Conservation (phyloP, 2,329 filamentous ascomycete species). For the Metarhizium anisopliae region DNA sequence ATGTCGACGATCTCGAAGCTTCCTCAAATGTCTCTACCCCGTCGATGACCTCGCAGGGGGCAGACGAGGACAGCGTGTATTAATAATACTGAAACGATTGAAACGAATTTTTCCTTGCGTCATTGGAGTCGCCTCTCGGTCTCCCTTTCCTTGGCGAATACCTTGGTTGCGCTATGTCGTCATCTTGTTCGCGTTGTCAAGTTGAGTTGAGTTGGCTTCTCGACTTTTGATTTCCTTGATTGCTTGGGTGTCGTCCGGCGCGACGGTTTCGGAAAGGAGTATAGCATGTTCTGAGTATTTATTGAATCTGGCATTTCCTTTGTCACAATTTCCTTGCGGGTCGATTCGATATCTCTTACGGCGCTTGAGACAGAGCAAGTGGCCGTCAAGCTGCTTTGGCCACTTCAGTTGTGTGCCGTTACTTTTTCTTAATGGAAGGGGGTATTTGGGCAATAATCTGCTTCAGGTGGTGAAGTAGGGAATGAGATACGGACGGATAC, state of each 20-base stretch:
- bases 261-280: slow-evolving; percentile 6
- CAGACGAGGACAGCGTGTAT: slow-evolving; percentile 64
- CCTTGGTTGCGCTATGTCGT: slow-evolving; percentile 11
- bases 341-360: slow-evolving; percentile 20
- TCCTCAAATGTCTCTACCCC: slow-evolving; percentile 62
- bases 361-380: slow-evolving; percentile 28
- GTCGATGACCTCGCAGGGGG: slow-evolving; percentile 63
- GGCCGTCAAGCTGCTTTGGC: slow-evolving; percentile 15
- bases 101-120: slow-evolving; percentile 28
- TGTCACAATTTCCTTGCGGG: slow-evolving; percentile 8
- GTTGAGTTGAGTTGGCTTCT: background rate
- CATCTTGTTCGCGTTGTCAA: slow-evolving; percentile 1
- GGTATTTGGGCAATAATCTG: slow-evolving; percentile 16
- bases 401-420: slow-evolving; percentile 8
- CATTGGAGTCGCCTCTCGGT: background rate
- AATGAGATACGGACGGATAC: slow-evolving; percentile 17
- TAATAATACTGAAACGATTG: slow-evolving; percentile 43
- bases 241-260: slow-evolving; percentile 9
- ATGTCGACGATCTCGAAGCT: slow-evolving; percentile 73
- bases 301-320: slow-evolving; percentile 21
- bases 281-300: slow-evolving; percentile 16
- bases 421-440: slow-evolving; percentile 8
- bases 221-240: background rate
- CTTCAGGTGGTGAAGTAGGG: slow-evolving; percentile 12
- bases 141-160: background rate